Evolutionary conservation across 2,329 filamentous ascomycete species (phyloP), one percentile per base, ranked within the genome.

Genomic region (Apiospora pterosperma): DNA sequence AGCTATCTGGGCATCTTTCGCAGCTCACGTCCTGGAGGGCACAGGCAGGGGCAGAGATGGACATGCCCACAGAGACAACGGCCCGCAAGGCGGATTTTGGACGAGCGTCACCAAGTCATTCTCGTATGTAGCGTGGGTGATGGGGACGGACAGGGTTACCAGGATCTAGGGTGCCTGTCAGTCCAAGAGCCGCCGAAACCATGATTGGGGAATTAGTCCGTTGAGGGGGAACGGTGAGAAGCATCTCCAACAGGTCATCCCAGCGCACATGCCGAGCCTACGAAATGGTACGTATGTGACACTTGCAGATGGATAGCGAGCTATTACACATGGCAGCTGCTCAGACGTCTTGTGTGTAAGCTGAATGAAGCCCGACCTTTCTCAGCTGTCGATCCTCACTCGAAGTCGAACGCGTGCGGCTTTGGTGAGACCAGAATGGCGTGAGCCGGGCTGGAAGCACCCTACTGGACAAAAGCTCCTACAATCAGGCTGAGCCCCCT

Each of bases 51-150:
- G 10, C 31, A 34, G 60, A 19, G 7, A 14, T 16, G 39, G 58
- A 5, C n/a, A 19, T 60, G 60, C 23, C 60, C 28, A 48, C 36
- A 61, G 31, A 62, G 39, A 62, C 60, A 42, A 41, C 60, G 60
- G 60, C 25, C 60, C 60, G 39, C 60, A 42, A 62, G 38, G 60
- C 60, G 39, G 39, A 62, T n/a, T 62, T 62, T 34, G 39, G 60
- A 62, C 38, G 60, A 44, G 28, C 60, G 34, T 44, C 38, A 23
- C 60, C 60, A 62, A 21, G 38, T 25, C n/a, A 38, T 60, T 23
- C 39, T 62, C 60, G 60, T 62, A 62, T 48, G 41, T 61, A 61
- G 60, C 36, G 59, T 61, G 36, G 23, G 59, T 61, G 60, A 58
- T 39, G 44, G n/a, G n/a, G 23, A 34, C 38, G 38, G 44, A 36